Evolutionary conservation across 2,329 filamentous ascomycete species (phyloP).

Genomic region (Alternaria sp.): DNA sequence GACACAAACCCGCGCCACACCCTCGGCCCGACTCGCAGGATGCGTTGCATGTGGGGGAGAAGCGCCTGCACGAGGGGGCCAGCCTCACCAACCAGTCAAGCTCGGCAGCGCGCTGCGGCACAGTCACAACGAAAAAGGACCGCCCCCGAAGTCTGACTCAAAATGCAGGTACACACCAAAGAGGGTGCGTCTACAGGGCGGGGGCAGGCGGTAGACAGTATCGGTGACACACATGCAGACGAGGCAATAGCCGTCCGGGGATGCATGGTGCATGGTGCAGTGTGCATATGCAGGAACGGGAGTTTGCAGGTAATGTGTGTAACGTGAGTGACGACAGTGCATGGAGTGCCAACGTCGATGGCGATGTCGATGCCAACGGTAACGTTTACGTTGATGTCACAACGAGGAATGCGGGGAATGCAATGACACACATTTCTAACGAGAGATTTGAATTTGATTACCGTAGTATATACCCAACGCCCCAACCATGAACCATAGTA

Average conservation of each 20-base stretch:
- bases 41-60: neutral
- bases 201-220: neutral
- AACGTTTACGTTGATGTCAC: neutral
- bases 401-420: neutral
- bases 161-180: neutral
- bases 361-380: neutral
- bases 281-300: neutral
- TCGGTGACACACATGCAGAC: neutral
- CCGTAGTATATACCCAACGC: neutral
- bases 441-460: neutral
- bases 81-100: neutral
- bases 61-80: neutral
- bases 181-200: neutral
- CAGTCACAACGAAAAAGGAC: neutral
- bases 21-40: neutral
- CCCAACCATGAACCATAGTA: neutral
- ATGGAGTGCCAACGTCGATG: neutral
- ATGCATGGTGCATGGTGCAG: neutral
- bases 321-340: neutral
- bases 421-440: neutral
- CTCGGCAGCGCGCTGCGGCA: neutral
- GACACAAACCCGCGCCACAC: neutral
- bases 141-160: neutral
- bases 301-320: neutral
- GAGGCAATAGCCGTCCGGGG: neutral